phyloP scores from a whole-genome alignment of 352 stramenopile genomes.

The Globisporangium megalacanthum region DNA sequence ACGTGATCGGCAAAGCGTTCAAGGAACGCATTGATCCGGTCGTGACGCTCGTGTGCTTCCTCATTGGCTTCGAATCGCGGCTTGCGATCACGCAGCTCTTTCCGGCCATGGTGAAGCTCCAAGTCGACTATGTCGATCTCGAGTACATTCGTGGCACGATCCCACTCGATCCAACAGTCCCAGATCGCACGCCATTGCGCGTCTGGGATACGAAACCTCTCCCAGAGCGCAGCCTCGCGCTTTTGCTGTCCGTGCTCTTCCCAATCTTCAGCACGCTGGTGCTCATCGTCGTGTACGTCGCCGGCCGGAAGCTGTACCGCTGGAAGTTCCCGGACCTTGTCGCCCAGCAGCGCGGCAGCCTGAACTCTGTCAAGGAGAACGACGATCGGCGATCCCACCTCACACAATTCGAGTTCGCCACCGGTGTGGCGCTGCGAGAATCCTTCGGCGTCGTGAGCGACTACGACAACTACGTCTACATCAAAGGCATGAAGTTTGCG shows the following conservation, averaged over 20 bases:
- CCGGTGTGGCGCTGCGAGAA: constrained; percentile 6
- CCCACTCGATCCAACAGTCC: neutral
- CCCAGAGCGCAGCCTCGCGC: neutral
- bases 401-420: constrained; percentile 10
- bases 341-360: constrained; percentile 1
- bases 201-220: constrained; percentile 5
- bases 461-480: constrained; percentile 13
- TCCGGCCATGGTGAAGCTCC: neutral
- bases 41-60: constrained; percentile 2
- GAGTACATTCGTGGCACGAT: constrained; percentile 1
- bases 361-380: constrained; percentile 4
- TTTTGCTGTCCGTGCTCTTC: neutral
- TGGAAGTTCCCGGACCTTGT: neutral
- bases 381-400: neutral
- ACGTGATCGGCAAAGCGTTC: constrained; percentile 20
- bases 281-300: constrained; percentile 1
- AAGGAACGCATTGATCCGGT: constrained; percentile 15
- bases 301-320: constrained; percentile 3
- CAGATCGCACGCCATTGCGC: neutral
- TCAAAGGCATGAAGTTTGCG: constrained; percentile 16
- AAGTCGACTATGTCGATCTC: neutral
- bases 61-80: constrained; percentile 1
- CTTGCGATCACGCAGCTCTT: neutral
- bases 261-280: constrained; percentile 3
- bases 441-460: constrained; percentile 9